Evolutionary conservation across 495 filamentous ascomycete genomes (phyloP).

Genomic region (Trichoderma virens): DNA sequence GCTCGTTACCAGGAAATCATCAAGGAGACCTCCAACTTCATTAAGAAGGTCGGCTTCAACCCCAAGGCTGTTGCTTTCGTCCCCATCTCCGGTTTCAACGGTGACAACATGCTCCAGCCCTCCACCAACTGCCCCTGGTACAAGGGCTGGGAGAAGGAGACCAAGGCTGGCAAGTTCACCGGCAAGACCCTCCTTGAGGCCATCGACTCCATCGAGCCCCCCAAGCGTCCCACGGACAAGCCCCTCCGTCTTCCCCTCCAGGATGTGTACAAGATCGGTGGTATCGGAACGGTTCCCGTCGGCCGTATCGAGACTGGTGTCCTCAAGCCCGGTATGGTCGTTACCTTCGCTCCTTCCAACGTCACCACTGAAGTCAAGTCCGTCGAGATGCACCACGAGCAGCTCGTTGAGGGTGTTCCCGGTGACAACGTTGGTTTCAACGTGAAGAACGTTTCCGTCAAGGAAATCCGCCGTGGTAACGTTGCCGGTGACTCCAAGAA

Average conservation of each 20-base stretch:
- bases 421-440: slow-evolving; percentile 99
- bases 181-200: slow-evolving; percentile 99
- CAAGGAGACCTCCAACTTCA: slow-evolving; percentile 99
- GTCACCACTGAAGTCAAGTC: slow-evolving; percentile 99
- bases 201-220: slow-evolving; percentile 93
- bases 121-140: slow-evolving; percentile 99
- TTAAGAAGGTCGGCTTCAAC: slow-evolving; percentile 99
- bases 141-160: slow-evolving; percentile 99
- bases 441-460: slow-evolving; percentile 99
- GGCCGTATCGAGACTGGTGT: slow-evolving; percentile 99
- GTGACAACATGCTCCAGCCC: slow-evolving; percentile 97
- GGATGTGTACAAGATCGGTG: slow-evolving; percentile 99
- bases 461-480: slow-evolving; percentile 99
- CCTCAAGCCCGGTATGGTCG: slow-evolving; percentile 97
- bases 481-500: slow-evolving; percentile 99
- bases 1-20: slow-evolving; percentile 96
- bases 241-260: slow-evolving; percentile 99
- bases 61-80: slow-evolving; percentile 97
- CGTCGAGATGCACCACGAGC: slow-evolving; percentile 99
- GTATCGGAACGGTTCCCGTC: slow-evolving; percentile 99
- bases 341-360: slow-evolving; percentile 91
- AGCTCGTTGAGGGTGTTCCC: slow-evolving; percentile 90
- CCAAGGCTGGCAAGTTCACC: slow-evolving; percentile 77
- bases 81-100: slow-evolving; percentile 99
- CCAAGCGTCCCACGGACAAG: slow-evolving; percentile 90